A percentile compares a stretch with the other conserved stretches of the same genome.
Evolutionary conservation across 2,329 filamentous ascomycete genomes (phyloP).

Genomic region (Dothidotthia symphoricarpi): DNA sequence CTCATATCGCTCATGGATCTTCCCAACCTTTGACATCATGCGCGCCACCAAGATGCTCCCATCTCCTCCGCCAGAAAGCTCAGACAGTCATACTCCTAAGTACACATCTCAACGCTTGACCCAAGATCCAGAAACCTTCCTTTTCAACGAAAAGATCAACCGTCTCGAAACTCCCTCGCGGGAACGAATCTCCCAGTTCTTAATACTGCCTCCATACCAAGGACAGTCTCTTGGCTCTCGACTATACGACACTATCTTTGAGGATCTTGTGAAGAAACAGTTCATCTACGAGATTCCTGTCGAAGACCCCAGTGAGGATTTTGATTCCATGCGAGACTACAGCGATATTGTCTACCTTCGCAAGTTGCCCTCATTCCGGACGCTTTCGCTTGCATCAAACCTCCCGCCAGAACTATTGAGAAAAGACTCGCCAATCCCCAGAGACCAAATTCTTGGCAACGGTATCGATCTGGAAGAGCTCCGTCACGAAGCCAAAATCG

Average conservation of each 20-base stretch:
- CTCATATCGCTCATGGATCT: constrained; percentile 79
- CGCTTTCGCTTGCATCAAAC: constrained; percentile 53
- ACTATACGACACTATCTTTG: constrained; percentile 79
- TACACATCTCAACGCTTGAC: constrained; percentile 26
- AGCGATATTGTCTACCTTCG: constrained; percentile 68
- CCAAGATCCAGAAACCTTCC: constrained; percentile 30
- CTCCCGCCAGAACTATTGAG: constrained; percentile 54
- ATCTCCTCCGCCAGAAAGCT: constrained; percentile 29
- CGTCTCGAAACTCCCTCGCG: constrained; percentile 68
- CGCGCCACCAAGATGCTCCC: constrained; percentile 38
- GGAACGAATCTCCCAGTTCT: constrained; percentile 86
- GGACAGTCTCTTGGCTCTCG: constrained; percentile 72
- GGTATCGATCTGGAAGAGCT: constrained; percentile 55
- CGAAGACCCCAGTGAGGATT: constrained; percentile 87
- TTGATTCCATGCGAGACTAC: constrained; percentile 75
- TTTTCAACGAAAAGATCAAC: constrained; percentile 36
- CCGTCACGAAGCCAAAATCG: constrained; percentile 67
- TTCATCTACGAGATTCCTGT: constrained; percentile 82
- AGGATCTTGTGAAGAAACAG: constrained; percentile 62
- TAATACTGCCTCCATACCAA: constrained; percentile 87
- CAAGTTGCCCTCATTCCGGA: constrained; percentile 56
- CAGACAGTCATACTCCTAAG: constrained; percentile 44
- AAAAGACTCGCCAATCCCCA: constrained; percentile 51
- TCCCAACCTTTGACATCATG: constrained; percentile 49
- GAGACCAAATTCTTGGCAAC: constrained; percentile 57